Evolutionary conservation across 495 filamentous ascomycete genomes (phyloP).

Genomic region (Niebla homalea): DNA sequence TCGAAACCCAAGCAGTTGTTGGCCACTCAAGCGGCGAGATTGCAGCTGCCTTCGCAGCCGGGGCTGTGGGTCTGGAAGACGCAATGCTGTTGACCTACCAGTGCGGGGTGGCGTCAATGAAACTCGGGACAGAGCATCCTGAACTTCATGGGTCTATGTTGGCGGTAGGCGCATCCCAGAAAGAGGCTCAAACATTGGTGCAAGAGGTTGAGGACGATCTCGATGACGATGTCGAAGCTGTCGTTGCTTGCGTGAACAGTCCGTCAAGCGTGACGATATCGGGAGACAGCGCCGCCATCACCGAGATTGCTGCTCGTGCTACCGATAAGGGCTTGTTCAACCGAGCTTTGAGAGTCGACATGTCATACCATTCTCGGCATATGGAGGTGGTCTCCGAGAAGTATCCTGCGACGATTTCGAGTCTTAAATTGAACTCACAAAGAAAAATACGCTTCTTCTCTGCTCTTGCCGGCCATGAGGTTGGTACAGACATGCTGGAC

Average conservation of each 20-base stretch:
- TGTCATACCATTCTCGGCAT: slow-evolving; percentile 8
- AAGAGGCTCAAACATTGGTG: slow-evolving; percentile 24
- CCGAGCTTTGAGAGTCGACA: slow-evolving; percentile 7
- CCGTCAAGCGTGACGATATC: slow-evolving; percentile 21
- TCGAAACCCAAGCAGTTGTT: slow-evolving; percentile 5
- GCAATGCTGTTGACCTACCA: slow-evolving; percentile 19
- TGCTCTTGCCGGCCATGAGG: neutral
- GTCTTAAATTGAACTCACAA: neutral
- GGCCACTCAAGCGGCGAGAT: slow-evolving; percentile 26
- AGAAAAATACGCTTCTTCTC: slow-evolving; percentile 4
- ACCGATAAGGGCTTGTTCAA: slow-evolving; percentile 2
- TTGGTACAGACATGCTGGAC: neutral
- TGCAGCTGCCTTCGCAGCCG: slow-evolving; percentile 15
- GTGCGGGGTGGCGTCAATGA: slow-evolving; percentile 14
- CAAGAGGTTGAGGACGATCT: slow-evolving; percentile 23
- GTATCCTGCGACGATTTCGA: slow-evolving; percentile 2
- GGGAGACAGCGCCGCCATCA: slow-evolving; percentile 12
- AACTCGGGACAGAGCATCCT: neutral
- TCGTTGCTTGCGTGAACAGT: slow-evolving; percentile 33
- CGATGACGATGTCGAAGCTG: slow-evolving; percentile 12
- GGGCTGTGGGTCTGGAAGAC: neutral
- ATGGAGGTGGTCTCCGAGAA: slow-evolving; percentile 5
- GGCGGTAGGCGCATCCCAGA: slow-evolving; percentile 15
- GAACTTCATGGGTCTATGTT: slow-evolving; percentile 16
- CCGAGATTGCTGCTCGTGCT: slow-evolving; percentile 1